Evolutionary conservation across 352 stramenopile species (phyloP).

Genomic region (Phytopythium ostracodes): DNA sequence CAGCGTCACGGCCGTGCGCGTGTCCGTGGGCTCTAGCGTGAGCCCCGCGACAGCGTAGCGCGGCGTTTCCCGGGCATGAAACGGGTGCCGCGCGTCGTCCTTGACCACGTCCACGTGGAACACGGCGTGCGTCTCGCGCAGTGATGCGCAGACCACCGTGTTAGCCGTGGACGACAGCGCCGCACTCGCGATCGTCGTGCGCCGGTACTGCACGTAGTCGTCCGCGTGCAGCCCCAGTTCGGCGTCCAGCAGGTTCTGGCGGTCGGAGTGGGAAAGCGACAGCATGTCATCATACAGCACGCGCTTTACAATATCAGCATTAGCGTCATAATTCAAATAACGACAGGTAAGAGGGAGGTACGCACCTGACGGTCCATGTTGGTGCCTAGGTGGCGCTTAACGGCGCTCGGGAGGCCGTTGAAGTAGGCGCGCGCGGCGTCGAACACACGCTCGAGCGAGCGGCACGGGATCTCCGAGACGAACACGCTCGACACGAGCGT

Average conservation of each 20-base stretch:
- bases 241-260: background rate
- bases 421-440: conserved; percentile 25
- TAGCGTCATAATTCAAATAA: background rate
- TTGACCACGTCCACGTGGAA: conserved; percentile 31
- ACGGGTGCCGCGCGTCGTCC: conserved; percentile 26
- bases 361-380: conserved; percentile 9
- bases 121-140: conserved; percentile 22
- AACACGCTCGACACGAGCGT: conserved; percentile 35
- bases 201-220: conserved; percentile 22
- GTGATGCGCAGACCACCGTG: conserved; percentile 24
- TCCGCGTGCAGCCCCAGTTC: background rate
- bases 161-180: conserved; percentile 19
- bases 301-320: background rate
- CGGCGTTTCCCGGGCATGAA: conserved; percentile 9
- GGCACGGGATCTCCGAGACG: conserved; percentile 31
- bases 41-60: conserved; percentile 23
- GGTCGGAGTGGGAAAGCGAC: background rate
- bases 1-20: conserved; percentile 19
- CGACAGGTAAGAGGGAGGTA: background rate
- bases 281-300: background rate
- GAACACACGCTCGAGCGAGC: conserved; percentile 32
- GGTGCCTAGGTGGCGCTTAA: conserved; percentile 33
- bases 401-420: conserved; percentile 14
- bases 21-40: conserved; percentile 20
- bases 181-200: conserved; percentile 21